These are phyloP conservation scores for Triticum timopheevii DNA, from an alignment of 176 grass and related monocot species.

Conservation along the genomic window DNA sequence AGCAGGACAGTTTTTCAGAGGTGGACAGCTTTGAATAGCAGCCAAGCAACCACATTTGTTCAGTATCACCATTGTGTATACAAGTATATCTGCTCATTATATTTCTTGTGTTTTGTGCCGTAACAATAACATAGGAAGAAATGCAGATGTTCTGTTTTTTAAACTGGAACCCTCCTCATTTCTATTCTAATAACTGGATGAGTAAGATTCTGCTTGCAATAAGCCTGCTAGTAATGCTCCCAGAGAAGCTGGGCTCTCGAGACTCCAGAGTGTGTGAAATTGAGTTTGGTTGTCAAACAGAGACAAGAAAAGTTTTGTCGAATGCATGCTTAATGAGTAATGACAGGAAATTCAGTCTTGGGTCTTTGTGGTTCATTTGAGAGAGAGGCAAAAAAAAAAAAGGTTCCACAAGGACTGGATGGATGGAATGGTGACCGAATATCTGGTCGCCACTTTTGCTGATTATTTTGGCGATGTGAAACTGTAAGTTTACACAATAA, in stretches of 20 bases:
- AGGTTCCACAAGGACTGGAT: constrained; percentile 57
- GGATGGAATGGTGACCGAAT: constrained; percentile 85
- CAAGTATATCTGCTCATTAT: neutral
- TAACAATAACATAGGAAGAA: neutral
- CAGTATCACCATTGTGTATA: neutral
- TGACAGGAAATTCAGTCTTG: neutral
- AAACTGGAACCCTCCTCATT: neutral
- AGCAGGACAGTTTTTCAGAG: neutral
- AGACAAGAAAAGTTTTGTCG: neutral
- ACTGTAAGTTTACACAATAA: constrained; percentile 61
- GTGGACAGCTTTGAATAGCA: neutral
- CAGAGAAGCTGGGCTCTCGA: neutral
- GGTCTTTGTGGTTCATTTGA: neutral
- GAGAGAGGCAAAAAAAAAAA: neutral
- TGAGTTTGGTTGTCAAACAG: neutral
- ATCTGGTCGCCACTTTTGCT: constrained; percentile 85
- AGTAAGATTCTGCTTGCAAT: neutral
- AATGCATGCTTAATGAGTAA: neutral
- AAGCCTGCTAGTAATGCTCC: constrained; percentile 1
- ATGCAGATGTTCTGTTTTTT: neutral
- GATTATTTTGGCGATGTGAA: constrained; percentile 97
- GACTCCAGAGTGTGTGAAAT: neutral
- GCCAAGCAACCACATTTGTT: neutral
- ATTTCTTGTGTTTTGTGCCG: neutral
- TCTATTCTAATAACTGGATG: neutral